Conservation (phyloP, 805 yeast genomes). For the Schizosaccharomyces pombe region DNA sequence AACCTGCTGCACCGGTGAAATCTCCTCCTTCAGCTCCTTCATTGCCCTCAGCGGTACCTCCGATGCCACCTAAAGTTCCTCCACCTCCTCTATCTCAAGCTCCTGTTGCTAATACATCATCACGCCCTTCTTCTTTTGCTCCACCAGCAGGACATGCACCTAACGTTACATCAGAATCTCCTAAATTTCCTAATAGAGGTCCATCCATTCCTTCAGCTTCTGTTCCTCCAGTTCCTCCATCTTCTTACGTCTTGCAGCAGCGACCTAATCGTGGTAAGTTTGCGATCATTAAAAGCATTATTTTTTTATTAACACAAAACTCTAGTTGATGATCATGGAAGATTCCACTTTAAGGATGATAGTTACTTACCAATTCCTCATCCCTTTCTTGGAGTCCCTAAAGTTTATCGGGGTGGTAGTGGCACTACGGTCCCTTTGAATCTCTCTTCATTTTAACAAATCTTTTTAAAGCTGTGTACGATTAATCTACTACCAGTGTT, state of each 20-base stretch:
- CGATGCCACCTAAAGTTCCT: slow-evolving; percentile 12
- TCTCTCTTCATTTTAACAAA: background rate
- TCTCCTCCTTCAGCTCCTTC: slow-evolving; percentile 14
- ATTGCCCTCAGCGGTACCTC: slow-evolving; percentile 11
- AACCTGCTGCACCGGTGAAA: slow-evolving; percentile 9
- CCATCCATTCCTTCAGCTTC: background rate
- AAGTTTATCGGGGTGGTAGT: slow-evolving; percentile 83
- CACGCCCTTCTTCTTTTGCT: background rate
- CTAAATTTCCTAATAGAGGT: too few relatives aligned
- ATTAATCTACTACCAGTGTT: too few relatives aligned
- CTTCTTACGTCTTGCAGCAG: background rate
- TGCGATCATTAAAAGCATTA: background rate
- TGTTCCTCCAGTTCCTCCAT: background rate
- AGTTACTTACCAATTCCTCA: slow-evolving; percentile 72
- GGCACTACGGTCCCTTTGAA: slow-evolving; percentile 54
- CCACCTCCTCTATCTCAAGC: slow-evolving; percentile 8
- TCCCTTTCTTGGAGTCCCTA: slow-evolving; percentile 40
- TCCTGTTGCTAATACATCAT: background rate
- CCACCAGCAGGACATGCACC: background rate
- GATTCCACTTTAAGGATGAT: slow-evolving; percentile 47
- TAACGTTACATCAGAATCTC: too few relatives aligned
- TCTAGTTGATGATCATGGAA: slow-evolving; percentile 27
- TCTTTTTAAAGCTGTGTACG: too few relatives aligned
- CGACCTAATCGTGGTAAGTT: background rate
- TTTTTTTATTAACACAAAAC: background rate